Evolutionary conservation across 129 eudicot species (phyloP).

Genomic region (Centaurea solstitialis): DNA sequence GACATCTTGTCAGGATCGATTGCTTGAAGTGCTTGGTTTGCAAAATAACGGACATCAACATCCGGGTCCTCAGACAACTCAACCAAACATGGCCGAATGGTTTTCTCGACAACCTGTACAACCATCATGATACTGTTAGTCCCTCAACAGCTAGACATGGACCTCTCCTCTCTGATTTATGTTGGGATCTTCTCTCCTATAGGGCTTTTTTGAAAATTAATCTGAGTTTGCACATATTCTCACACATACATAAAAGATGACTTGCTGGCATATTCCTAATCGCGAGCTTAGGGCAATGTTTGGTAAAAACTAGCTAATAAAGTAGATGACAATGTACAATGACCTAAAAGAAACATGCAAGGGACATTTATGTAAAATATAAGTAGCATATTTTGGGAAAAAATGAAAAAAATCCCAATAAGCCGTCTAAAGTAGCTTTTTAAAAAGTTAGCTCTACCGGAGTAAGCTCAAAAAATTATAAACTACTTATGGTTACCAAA

Average conservation of each 20-base stretch:
- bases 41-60: slow-evolving; percentile 85
- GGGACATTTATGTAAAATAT: neutral
- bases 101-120: slow-evolving; percentile 67
- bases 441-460: neutral
- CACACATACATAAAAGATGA: neutral
- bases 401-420: neutral
- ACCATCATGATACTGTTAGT: neutral
- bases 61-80: slow-evolving; percentile 93
- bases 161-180: neutral
- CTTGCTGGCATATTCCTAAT: neutral
- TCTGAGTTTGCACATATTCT: neutral
- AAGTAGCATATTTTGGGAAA: no score
- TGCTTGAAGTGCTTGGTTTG: slow-evolving; percentile 81
- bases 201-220: no score
- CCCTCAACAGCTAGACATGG: neutral
- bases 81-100: slow-evolving; percentile 61
- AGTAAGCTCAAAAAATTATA: neutral
- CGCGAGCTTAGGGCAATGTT: neutral
- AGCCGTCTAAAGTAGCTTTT: neutral
- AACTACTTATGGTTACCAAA: neutral
- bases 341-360: neutral
- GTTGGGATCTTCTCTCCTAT: neutral
- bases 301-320: neutral
- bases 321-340: neutral
- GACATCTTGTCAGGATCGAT: slow-evolving; percentile 71